Evolutionary conservation across 176 grass and related monocot genomes (phyloP).

Genomic region (Canna indica): DNA sequence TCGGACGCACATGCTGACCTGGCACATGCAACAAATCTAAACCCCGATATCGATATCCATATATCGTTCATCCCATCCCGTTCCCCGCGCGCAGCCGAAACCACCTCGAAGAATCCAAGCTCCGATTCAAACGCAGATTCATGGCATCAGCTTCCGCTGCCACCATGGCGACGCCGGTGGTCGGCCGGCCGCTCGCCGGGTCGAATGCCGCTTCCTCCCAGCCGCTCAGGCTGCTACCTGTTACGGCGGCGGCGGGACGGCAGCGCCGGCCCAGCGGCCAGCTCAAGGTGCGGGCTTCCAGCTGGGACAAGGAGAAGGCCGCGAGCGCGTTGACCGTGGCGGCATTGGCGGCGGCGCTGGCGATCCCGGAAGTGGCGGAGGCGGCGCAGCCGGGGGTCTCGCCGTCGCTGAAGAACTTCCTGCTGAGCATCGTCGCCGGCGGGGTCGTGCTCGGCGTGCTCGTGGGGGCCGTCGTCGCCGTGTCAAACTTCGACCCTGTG

Average conservation of each 20-base stretch:
- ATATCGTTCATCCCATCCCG: too few species aligned
- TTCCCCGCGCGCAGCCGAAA: too few species aligned
- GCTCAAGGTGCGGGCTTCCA: not conserved
- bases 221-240: not conserved
- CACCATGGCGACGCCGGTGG: constrained; percentile 23
- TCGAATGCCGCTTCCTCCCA: not conserved
- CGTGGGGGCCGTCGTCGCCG: constrained; percentile 26
- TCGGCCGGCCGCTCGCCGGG: not conserved
- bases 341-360: constrained; percentile 22
- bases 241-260: not conserved
- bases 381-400: constrained; percentile 22
- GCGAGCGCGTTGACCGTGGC: constrained; percentile 16
- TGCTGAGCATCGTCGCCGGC: constrained; percentile 30
- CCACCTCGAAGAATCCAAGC: too few species aligned
- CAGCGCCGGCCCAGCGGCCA: not conserved
- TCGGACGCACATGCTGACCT: not conserved
- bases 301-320: constrained; percentile 22
- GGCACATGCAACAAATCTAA: not conserved
- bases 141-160: constrained; percentile 1
- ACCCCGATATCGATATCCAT: too few species aligned
- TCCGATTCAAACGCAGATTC: not conserved
- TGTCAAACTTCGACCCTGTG: constrained; percentile 31
- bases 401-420: constrained; percentile 33
- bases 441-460: constrained; percentile 24
- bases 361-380: constrained; percentile 29